Base-by-base conservation (phyloP, 805 yeast species). In the Maudiozyma pseudohumilis region DNA sequence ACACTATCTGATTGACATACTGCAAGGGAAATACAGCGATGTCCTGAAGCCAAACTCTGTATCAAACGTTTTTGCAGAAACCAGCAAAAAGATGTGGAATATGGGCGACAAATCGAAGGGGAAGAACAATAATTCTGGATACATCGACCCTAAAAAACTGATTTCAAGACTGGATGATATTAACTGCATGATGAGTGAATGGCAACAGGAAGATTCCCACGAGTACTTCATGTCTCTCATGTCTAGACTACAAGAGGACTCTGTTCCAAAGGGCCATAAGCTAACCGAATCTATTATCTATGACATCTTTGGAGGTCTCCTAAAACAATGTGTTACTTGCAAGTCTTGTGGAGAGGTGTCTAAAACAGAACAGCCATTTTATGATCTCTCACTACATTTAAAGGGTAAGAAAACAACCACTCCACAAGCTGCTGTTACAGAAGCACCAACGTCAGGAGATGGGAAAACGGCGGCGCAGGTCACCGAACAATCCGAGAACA, bases 131-230 rank as follows among this genome's bases (percentile, higher is more conserved):
- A 10, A 16, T 13, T 20, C 28, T 6, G 65, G 68, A 42, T 75
- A 71, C 50, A 67, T 86, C 38, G 82, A 82, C 60, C 97, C 95
- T 8, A 76, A 76, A 48, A 75, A 73, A 51, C 67, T 87, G 49
- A 79, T 84, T 41, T 68, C 69, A 36, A 69, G 86, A 46, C 65
- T 84, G 40, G 83, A 73, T 35, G 95, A 85, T 50, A 85, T 89
- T 50, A 87, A 87, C 60, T 85, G 95, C 56, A 84, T 85, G 95
- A 86, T 88, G 95, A 77, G 87, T 32, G 92, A 80, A 57, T 88
- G 95, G 95, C 88, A 86, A 60, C 98, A 92, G 59, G 97, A 92
- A 60, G 98, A 92, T 61, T 82, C 95, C 0, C 98, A 92, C 61
- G 98, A 92, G 61, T 92, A 88, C 63, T 85, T 81, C 58, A 88